Percentiles rank a stretch among this genome's conserved stretches.
phyloP scores from a whole-genome alignment of 352 stramenopile species.

The Globisporangium nunn region DNA sequence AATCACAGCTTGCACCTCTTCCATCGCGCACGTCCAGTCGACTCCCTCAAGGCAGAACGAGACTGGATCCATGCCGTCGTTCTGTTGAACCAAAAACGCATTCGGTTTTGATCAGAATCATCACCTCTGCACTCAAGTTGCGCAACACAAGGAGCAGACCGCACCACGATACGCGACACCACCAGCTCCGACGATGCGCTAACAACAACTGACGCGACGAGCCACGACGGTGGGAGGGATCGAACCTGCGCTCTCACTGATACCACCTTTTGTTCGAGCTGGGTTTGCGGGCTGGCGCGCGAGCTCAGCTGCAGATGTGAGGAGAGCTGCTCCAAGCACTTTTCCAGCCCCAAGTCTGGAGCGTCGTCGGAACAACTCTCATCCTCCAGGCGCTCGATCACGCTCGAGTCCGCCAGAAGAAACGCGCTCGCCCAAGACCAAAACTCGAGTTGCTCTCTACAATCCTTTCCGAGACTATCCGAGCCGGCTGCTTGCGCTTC shows the following conservation, averaged over 20 bases:
- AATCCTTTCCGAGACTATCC: slow-evolving; percentile 2
- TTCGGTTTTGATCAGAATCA: not conserved
- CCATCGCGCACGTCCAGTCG: slow-evolving; percentile 31
- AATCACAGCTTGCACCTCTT: slow-evolving; percentile 44
- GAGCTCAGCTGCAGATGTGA: not conserved
- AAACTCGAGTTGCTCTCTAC: slow-evolving; percentile 15
- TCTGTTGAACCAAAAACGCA: slow-evolving; percentile 22
- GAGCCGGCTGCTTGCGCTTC: not conserved
- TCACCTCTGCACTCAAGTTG: not conserved
- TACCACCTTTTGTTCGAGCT: slow-evolving; percentile 16
- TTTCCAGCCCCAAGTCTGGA: slow-evolving; percentile 6
- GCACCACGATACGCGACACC: slow-evolving; percentile 34
- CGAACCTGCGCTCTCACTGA: slow-evolving; percentile 17
- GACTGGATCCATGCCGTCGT: slow-evolving; percentile 25
- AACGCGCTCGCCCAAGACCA: slow-evolving; percentile 24
- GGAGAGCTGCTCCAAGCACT: slow-evolving; percentile 10
- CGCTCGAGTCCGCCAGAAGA: slow-evolving; percentile 30
- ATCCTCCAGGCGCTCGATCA: slow-evolving; percentile 14
- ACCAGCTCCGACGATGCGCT: slow-evolving; percentile 37
- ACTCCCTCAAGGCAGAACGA: slow-evolving; percentile 44
- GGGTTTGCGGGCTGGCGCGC: not conserved
- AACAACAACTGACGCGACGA: slow-evolving; percentile 34
- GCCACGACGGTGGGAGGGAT: slow-evolving; percentile 31
- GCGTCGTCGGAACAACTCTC: slow-evolving; percentile 8
- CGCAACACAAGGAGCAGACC: not conserved